Conservation (phyloP, 257 asterid species). For the Ajuga chamaepitys region DNA sequence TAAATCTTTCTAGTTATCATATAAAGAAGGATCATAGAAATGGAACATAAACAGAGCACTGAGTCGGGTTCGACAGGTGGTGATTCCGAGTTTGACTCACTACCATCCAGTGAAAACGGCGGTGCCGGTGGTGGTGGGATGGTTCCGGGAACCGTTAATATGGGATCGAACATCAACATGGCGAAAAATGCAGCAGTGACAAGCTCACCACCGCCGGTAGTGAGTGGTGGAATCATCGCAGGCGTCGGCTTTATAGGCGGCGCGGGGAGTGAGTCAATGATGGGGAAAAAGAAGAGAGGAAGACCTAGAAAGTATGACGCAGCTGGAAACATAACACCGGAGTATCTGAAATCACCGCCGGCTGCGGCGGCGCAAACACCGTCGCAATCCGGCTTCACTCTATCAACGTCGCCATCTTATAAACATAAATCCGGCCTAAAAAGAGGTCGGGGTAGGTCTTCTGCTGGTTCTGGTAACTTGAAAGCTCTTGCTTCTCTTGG, state of each 20-base stretch:
- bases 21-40: slow-evolving; percentile 20
- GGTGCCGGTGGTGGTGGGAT: slow-evolving; percentile 25
- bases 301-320: slow-evolving; percentile 7
- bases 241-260: slow-evolving; percentile 2
- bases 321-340: neutral
- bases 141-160: slow-evolving; percentile 23
- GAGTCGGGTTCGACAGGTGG: slow-evolving; percentile 47
- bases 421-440: neutral
- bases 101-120: slow-evolving; percentile 21
- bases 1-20: neutral
- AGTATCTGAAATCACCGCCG: neutral
- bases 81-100: slow-evolving; percentile 45
- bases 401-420: neutral
- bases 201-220: neutral
- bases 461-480: neutral
- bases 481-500: neutral
- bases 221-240: neutral
- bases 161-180: slow-evolving; percentile 13
- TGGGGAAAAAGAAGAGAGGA: slow-evolving; percentile 2
- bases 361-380: neutral
- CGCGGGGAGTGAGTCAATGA: neutral
- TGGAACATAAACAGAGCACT: slow-evolving; percentile 54
- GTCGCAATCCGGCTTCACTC: neutral
- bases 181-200: slow-evolving; percentile 20
- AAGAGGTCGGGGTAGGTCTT: neutral